Base-by-base conservation (phyloP, 106 monocot species). In the Dendrobium catenatum region DNA sequence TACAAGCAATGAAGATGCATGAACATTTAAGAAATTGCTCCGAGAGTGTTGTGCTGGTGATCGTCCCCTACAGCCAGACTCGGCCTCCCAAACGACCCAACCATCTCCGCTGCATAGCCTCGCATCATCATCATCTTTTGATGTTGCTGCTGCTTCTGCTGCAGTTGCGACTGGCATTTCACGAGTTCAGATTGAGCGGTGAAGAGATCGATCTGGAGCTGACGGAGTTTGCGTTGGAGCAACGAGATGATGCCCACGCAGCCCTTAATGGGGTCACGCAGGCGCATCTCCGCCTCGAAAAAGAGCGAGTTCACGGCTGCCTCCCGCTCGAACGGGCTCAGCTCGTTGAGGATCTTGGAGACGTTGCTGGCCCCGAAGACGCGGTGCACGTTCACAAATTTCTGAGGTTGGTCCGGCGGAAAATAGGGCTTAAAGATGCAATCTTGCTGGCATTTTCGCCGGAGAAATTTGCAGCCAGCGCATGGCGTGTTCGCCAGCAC, bases 341-440 rank as follows among this genome's bases (percentile, higher is more conserved):
- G 87, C 33, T 90, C 93, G 86, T 89, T 94, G 43, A 91, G 89
- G 26, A 95, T 80, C 81, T 95, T 95, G 31, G 92, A 89, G 24
- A 95, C 95, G 85, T 95, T 95, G 86, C 92, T 92, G 4, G 95
- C 95, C 8, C 95, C 95, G 83, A 95, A 95, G 42, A 95, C 90
- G 29, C 87, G 86, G 87, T 95, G 95, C 15, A 95, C 95, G 88
- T 88, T 83, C 18, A 89, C 85, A 81, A 95, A 95, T 83, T 95
- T 95, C 68, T 87, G 85, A 26, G 95, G 92, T 68, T 95, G 84
- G 85, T 95, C 95, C 47, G 95, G 92, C 42, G 92, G 92, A 81
- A 95, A 95, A 83, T 95, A 95, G 33, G 95, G 95, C n/a, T 92
- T 92, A 83, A 95, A 95, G 61, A 95, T 84, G 86, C 95, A 95